phyloP scores from a whole-genome alignment of 768 basidiomycete species.

The Punctularia strigosozonata region DNA sequence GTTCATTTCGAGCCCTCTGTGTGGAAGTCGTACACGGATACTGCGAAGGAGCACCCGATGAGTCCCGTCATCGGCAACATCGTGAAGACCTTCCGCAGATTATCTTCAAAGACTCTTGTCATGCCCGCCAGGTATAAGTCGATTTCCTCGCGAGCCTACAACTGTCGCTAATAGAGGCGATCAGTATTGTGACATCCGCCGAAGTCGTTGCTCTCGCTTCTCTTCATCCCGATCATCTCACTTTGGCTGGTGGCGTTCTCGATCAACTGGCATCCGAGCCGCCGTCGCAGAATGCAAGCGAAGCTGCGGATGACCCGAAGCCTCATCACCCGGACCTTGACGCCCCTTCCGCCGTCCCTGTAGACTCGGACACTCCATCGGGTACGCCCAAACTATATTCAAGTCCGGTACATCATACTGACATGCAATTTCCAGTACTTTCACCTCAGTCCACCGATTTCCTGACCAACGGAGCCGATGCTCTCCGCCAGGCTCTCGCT shows the following conservation, averaged over 20 bases:
- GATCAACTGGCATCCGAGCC: constrained; percentile 21
- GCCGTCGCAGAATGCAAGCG: not conserved
- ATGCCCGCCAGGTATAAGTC: constrained; percentile 35
- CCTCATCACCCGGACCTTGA: constrained; percentile 4
- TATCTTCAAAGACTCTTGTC: constrained; percentile 28
- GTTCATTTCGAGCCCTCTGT: constrained; percentile 31
- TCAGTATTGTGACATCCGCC: constrained; percentile 26
- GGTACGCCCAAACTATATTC: too few species aligned
- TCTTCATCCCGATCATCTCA: constrained; percentile 30
- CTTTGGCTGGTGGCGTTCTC: constrained; percentile 28
- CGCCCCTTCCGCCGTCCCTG: not conserved
- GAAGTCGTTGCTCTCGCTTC: constrained; percentile 32
- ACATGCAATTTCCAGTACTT: not conserved
- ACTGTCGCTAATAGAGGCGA: not conserved
- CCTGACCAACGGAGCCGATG: constrained; percentile 21
- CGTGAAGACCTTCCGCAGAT: constrained; percentile 22
- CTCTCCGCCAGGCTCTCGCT: constrained; percentile 24
- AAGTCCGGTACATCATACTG: not conserved
- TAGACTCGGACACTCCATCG: constrained; percentile 3
- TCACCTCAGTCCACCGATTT: constrained; percentile 15
- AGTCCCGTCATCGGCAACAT: constrained; percentile 26
- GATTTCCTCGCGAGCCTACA: not conserved
- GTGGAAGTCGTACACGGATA: constrained; percentile 27
- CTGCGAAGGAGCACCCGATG: constrained; percentile 30
- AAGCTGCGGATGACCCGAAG: constrained; percentile 1